phyloP scores from a whole-genome alignment of 768 basidiomycete species.

The Pulveroboletus sp. region DNA sequence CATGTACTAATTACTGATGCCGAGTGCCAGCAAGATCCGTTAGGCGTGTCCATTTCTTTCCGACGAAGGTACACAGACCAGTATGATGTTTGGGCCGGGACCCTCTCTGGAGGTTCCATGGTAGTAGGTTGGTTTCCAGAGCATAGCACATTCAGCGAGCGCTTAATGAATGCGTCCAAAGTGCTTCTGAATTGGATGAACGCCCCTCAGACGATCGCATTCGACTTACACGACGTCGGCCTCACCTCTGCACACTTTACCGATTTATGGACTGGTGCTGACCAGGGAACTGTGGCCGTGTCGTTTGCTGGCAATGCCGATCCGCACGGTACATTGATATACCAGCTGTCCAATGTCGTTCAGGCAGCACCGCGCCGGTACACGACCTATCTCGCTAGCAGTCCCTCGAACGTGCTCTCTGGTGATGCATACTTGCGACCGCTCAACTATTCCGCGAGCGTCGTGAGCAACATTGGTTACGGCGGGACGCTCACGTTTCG shows the following conservation, averaged over 20 bases:
- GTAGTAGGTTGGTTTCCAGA: slow-evolving; percentile 2
- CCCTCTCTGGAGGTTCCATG: slow-evolving; percentile 2
- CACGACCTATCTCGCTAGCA: neutral
- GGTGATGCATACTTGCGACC: neutral
- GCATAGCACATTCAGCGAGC: too few relatives aligned
- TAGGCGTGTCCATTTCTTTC: slow-evolving; percentile 7
- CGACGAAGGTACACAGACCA: slow-evolving; percentile 8
- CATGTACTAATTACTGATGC: neutral
- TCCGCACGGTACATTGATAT: slow-evolving; percentile 5
- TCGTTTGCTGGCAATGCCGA: neutral
- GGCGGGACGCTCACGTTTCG: slow-evolving; percentile 5
- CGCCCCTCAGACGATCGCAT: neutral
- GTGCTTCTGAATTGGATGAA: slow-evolving; percentile 10
- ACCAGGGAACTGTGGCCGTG: neutral
- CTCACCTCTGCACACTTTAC: slow-evolving; percentile 1
- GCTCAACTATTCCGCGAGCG: neutral
- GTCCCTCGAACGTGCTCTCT: neutral
- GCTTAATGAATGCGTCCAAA: too few relatives aligned
- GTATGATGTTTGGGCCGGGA: slow-evolving; percentile 8
- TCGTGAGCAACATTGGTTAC: neutral
- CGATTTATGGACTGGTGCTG: slow-evolving; percentile 5
- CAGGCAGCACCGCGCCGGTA: neutral
- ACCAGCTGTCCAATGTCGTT: neutral
- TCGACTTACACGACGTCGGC: neutral
- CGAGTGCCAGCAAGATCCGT: slow-evolving; percentile 8